A percentile compares a stretch with the other conserved stretches of the same genome.
phyloP scores from a whole-genome alignment of 495 filamentous ascomycete species.

The Penicillium crystallinum region DNA sequence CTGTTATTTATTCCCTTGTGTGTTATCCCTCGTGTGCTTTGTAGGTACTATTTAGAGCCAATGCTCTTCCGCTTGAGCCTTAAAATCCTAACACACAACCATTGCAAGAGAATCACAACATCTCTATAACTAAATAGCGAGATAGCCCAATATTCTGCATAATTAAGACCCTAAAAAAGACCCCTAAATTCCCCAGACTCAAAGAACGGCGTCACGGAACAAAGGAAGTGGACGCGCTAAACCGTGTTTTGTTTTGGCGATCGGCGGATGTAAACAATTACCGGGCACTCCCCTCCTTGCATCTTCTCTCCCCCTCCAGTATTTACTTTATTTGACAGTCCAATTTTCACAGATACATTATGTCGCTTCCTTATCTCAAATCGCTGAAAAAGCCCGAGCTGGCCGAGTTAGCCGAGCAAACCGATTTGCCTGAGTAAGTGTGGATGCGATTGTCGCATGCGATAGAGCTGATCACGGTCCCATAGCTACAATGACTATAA shows the following conservation, averaged over 20 bases:
- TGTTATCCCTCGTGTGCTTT: too few relatives aligned
- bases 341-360: constrained; percentile 28
- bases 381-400: constrained; percentile 83
- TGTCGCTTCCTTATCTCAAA: constrained; percentile 69
- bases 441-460: constrained; percentile 5
- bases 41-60: too few relatives aligned
- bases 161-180: not conserved
- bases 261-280: constrained; percentile 31
- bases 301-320: constrained; percentile 11
- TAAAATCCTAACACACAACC: too few relatives aligned
- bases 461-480: constrained; percentile 14
- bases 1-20: too few relatives aligned
- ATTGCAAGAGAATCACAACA: too few relatives aligned
- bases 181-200: not conserved
- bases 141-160: too few relatives aligned
- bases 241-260: constrained; percentile 32
- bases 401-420: constrained; percentile 63
- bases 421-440: constrained; percentile 68
- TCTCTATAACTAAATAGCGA: too few relatives aligned
- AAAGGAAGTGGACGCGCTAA: constrained; percentile 20
- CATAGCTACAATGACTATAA: constrained; percentile 65
- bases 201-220: not conserved
- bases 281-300: constrained; percentile 21
- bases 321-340: constrained; percentile 16
- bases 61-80: too few relatives aligned